Evolutionary conservation across 352 stramenopile genomes (phyloP).

Genomic region (Phytopythium aichiense): DNA sequence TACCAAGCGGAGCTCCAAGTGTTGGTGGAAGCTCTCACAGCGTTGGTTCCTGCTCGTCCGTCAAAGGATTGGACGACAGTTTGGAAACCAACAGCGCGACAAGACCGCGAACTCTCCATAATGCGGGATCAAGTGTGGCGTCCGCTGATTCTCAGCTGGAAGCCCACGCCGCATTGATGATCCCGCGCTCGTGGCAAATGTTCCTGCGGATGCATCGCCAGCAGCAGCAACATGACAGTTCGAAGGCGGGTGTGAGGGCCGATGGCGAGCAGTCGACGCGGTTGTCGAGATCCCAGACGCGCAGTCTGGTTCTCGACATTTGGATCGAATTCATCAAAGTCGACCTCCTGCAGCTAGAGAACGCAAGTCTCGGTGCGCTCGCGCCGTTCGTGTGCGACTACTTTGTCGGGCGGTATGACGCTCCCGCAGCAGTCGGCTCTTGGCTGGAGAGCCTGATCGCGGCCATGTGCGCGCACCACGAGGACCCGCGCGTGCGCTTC

Average conservation of each 20-base stretch:
- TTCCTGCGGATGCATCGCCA: constrained; percentile 21
- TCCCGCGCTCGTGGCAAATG: constrained; percentile 34
- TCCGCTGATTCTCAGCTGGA: background rate
- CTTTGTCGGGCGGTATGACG: constrained; percentile 50
- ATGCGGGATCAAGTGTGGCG: background rate
- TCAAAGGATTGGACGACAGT: background rate
- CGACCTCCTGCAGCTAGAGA: constrained; percentile 58
- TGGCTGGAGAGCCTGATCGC: constrained; percentile 53
- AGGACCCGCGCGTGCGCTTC: constrained; percentile 60
- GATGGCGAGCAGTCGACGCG: background rate
- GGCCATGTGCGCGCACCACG: constrained; percentile 29
- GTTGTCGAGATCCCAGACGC: constrained; percentile 20
- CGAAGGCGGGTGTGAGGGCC: background rate
- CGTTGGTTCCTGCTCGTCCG: background rate
- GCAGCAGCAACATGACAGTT: constrained; percentile 8
- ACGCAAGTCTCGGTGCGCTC: constrained; percentile 39
- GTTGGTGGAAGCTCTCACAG: background rate
- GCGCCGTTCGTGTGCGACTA: constrained; percentile 75
- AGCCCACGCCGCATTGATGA: background rate
- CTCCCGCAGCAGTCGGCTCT: constrained; percentile 36
- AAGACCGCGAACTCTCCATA: background rate
- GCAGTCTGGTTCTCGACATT: constrained; percentile 61
- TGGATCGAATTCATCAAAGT: constrained; percentile 75
- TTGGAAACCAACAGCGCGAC: background rate
- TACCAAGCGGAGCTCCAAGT: too few relatives aligned